Percentiles rank a stretch among this genome's conserved stretches.
Conservation (phyloP, 192 early-diverging fungal genomes). For the Spinellus fusiger region DNA sequence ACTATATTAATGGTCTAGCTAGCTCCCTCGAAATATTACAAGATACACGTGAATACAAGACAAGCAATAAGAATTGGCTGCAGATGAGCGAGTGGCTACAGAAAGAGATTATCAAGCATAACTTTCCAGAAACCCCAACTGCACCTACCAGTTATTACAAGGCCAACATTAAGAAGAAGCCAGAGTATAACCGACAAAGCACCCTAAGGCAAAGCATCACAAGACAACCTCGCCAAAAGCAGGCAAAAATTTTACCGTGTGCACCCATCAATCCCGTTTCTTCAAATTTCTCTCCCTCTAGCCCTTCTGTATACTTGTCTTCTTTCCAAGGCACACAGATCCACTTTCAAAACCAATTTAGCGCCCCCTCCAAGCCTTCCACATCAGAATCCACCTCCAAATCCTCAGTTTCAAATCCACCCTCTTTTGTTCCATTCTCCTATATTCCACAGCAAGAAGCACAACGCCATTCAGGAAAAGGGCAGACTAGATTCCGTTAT, state of each 20-base stretch:
- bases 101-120: constrained; percentile 21
- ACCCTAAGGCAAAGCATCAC: constrained; percentile 4
- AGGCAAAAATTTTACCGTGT: no score
- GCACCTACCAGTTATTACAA: constrained; percentile 2
- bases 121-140: not conserved
- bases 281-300: not conserved
- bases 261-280: not conserved
- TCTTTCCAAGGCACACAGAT: constrained; percentile 6
- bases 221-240: not conserved
- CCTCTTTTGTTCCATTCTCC: constrained; percentile 9
- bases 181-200: not conserved
- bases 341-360: constrained; percentile 25
- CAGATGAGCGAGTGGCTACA: constrained; percentile 30
- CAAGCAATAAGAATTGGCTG: constrained; percentile 15
- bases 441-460: constrained; percentile 7
- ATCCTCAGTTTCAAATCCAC: constrained; percentile 13
- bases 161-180: constrained; percentile 12
- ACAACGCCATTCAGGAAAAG: constrained; percentile 2
- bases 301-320: not conserved
- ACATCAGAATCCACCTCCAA: constrained; percentile 2
- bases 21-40: constrained; percentile 17
- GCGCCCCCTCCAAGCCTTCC: constrained; percentile 5
- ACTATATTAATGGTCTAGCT: constrained; percentile 11
- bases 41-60: constrained; percentile 22
- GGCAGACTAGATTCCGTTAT: constrained; percentile 30